Conservation (phyloP, 2,329 filamentous ascomycete genomes). For the Coniochaeta sp. region DNA sequence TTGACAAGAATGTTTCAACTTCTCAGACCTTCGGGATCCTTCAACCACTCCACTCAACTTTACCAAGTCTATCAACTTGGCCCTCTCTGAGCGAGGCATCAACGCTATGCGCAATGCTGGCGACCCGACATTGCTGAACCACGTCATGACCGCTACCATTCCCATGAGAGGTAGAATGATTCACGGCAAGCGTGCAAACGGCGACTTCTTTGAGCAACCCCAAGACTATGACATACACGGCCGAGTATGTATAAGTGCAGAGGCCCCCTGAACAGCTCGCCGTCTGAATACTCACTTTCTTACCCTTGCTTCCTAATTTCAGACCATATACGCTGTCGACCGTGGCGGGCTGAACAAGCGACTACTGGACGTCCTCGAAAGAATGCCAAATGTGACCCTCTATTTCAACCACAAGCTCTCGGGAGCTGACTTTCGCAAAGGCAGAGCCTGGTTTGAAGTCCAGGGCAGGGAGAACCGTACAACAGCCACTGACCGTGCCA, state of each 20-base stretch:
- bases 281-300: not conserved
- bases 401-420: constrained; percentile 93
- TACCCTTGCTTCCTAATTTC: not conserved
- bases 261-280: not conserved
- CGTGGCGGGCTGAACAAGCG: constrained; percentile 74
- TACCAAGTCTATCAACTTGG: constrained; percentile 96
- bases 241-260: constrained; percentile 46
- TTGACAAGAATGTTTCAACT: not conserved
- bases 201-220: constrained; percentile 64
- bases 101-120: constrained; percentile 72
- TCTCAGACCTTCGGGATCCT: constrained; percentile 74
- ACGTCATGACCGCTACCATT: constrained; percentile 70
- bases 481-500: constrained; percentile 30
- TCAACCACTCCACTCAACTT: constrained; percentile 84
- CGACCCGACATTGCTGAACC: constrained; percentile 59
- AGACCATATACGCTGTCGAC: constrained; percentile 84
- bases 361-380: constrained; percentile 75
- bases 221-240: constrained; percentile 89
- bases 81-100: constrained; percentile 88
- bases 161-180: constrained; percentile 98
- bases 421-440: constrained; percentile 72
- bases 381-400: constrained; percentile 80
- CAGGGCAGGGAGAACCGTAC: constrained; percentile 26
- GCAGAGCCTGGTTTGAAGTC: constrained; percentile 82
- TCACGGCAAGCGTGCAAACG: constrained; percentile 59